phyloP scores from a whole-genome alignment of 2,329 filamentous ascomycete genomes.

The Pestalotiopsis sp. region DNA sequence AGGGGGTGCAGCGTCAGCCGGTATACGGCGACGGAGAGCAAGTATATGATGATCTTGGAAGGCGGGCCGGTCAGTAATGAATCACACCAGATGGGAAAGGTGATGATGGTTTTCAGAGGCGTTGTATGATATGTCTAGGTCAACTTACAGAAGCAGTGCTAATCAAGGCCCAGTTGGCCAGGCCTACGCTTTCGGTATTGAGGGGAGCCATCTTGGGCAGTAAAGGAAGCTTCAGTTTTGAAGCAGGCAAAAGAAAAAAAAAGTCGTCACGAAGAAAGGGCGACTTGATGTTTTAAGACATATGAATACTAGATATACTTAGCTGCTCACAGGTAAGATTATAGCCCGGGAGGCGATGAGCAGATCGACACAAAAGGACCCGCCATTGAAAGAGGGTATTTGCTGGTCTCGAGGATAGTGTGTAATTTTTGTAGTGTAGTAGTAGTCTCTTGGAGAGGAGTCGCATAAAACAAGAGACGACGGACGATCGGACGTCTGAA shows the following conservation, averaged over 20 bases:
- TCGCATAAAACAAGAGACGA: not conserved
- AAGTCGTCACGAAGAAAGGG: not conserved
- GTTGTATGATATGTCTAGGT: not conserved
- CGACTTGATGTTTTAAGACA: not conserved
- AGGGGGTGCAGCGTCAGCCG: constrained; percentile 32
- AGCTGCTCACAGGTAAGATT: not conserved
- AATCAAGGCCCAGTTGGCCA: not conserved
- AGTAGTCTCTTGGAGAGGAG: not conserved
- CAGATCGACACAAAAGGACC: not conserved
- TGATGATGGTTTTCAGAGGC: no score
- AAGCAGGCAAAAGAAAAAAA: not conserved
- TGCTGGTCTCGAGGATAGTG: not conserved
- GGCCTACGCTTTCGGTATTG: not conserved
- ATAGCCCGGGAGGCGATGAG: not conserved
- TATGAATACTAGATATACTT: not conserved
- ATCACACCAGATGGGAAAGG: not conserved
- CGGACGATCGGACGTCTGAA: not conserved
- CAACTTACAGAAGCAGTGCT: not conserved
- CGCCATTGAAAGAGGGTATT: not conserved
- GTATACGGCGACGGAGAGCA: constrained; percentile 24
- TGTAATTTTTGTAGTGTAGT: not conserved
- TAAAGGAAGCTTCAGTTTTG: not conserved
- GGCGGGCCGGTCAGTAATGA: not conserved
- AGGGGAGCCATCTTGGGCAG: constrained; percentile 4
- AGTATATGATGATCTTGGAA: constrained; percentile 19